phyloP scores from a whole-genome alignment of 345 rosid species.

The Angophora floribunda region DNA sequence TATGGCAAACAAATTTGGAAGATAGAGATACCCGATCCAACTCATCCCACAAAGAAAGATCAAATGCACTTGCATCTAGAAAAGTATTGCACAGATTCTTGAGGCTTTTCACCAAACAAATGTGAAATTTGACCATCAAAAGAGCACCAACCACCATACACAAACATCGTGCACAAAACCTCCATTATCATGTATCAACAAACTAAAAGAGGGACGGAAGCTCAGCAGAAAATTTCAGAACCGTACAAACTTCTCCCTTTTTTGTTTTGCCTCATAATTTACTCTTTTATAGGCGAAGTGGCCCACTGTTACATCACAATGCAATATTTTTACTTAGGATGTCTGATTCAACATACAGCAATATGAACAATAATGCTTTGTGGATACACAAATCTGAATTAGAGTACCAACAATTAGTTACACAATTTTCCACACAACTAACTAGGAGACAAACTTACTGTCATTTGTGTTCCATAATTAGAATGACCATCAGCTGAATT shows the following conservation, averaged over 20 bases:
- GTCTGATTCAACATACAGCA: background rate
- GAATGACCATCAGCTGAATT: slow-evolving; percentile 81
- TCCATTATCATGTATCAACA: background rate
- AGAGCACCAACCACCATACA: background rate
- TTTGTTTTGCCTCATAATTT: background rate
- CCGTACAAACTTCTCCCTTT: background rate
- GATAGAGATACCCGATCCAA: background rate
- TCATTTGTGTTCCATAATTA: slow-evolving; percentile 87
- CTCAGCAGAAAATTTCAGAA: background rate
- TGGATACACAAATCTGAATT: background rate
- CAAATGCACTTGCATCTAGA: background rate
- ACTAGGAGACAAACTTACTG: slow-evolving; percentile 35
- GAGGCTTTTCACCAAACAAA: background rate
- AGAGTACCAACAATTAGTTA: background rate
- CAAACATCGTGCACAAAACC: background rate
- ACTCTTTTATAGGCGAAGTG: background rate
- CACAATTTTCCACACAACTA: background rate
- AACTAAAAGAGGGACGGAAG: background rate
- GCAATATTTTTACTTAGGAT: background rate
- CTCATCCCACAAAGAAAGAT: background rate
- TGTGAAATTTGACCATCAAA: background rate
- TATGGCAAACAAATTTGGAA: background rate
- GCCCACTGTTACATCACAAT: background rate
- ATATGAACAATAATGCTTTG: background rate
- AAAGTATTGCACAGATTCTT: background rate